Percentiles rank a stretch among this genome's conserved stretches.
Conservation (phyloP, 83 land plant species). For the Picea mariana region DNA sequence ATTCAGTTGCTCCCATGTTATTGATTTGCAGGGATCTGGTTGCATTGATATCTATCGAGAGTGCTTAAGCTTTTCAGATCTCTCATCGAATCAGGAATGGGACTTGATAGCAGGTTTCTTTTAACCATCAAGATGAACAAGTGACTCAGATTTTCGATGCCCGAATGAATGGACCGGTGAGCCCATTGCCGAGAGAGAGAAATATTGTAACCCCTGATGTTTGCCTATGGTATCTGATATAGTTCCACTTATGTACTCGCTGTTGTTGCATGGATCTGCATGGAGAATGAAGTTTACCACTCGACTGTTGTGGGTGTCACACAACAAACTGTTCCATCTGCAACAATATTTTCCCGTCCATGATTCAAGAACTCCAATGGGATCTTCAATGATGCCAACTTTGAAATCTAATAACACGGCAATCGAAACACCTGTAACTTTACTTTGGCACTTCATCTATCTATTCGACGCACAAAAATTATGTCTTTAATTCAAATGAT, state of each 20-base stretch:
- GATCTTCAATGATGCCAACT: background rate
- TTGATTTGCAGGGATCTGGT: no score
- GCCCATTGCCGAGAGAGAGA: slow-evolving; percentile 59
- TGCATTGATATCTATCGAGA: no score
- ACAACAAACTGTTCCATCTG: slow-evolving; percentile 1
- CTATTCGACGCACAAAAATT: no score
- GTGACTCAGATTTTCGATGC: slow-evolving; percentile 15
- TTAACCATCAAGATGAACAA: no score
- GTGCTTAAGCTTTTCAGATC: no score
- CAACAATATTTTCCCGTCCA: slow-evolving; percentile 3
- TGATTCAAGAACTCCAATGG: background rate
- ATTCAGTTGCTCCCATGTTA: no score
- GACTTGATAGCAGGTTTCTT: no score
- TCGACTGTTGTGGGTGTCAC: background rate
- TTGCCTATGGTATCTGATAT: background rate
- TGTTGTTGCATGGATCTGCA: background rate
- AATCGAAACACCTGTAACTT: no score
- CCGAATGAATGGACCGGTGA: slow-evolving; percentile 46
- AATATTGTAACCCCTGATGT: slow-evolving; percentile 46
- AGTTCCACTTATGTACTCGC: background rate
- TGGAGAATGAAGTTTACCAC: background rate
- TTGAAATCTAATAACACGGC: no score
- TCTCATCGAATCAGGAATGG: no score
- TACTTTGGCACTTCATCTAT: no score
- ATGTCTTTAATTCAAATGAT: no score